These are phyloP conservation scores for Floccularia luteovirens DNA, from an alignment of 768 basidiomycete species.

Conservation along the genomic window DNA sequence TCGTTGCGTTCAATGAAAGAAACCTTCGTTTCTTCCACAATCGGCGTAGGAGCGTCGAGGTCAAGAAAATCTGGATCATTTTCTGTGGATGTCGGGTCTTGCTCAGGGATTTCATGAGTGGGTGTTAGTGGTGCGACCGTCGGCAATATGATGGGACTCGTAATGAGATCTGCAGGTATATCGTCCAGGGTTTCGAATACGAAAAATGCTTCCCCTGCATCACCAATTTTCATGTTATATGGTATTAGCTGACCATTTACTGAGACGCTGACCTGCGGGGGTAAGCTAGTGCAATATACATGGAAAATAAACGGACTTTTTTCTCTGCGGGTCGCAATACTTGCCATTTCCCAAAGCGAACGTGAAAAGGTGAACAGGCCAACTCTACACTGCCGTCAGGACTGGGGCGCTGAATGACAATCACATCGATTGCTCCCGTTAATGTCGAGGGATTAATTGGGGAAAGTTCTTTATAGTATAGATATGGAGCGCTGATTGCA, in stretches of 20 bases:
- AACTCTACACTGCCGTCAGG: constrained; percentile 59
- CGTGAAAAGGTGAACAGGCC: constrained; percentile 93
- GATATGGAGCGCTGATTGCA: constrained; percentile 80
- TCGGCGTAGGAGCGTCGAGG: constrained; percentile 53
- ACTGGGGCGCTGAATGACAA: constrained; percentile 79
- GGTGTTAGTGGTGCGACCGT: constrained; percentile 27
- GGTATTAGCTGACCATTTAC: constrained; percentile 85
- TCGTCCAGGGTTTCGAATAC: constrained; percentile 96
- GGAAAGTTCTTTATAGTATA: constrained; percentile 82
- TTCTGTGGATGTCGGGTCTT: constrained; percentile 5
- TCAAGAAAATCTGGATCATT: constrained; percentile 74
- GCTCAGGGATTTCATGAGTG: constrained; percentile 4
- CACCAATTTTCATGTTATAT: constrained; percentile 97
- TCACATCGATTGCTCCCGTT: constrained; percentile 98
- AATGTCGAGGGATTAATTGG: constrained; percentile 93
- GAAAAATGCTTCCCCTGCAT: constrained; percentile 98
- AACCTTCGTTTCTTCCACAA: no score
- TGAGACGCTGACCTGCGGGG: constrained; percentile 69
- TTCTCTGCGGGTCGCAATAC: constrained; percentile 92
- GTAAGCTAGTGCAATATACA: background rate
- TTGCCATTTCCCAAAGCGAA: constrained; percentile 96
- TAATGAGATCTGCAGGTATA: constrained; percentile 88
- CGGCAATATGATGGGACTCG: constrained; percentile 80
- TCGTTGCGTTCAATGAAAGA: no score
- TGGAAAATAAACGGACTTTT: constrained; percentile 41